phyloP scores from a whole-genome alignment of 2,329 filamentous ascomycete genomes.

The Colletotrichum simmondsii region DNA sequence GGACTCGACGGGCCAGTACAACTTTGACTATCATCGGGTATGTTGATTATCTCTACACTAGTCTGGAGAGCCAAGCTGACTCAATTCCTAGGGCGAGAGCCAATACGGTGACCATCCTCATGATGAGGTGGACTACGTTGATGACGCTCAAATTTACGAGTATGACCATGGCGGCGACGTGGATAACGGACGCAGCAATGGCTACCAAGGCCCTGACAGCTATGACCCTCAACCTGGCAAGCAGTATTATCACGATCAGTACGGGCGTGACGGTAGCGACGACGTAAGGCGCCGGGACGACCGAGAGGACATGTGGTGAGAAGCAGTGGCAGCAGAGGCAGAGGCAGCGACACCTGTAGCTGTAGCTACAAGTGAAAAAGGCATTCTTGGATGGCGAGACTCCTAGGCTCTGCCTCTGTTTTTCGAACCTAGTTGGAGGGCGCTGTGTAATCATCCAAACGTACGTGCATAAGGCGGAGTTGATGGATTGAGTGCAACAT shows the following conservation, averaged over 20 bases:
- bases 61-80: conserved; percentile 1
- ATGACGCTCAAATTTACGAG: conserved; percentile 64
- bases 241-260: conserved; percentile 53
- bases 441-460: conserved; percentile 28
- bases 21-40: conserved; percentile 65
- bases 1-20: conserved; percentile 59
- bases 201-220: conserved; percentile 50
- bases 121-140: conserved; percentile 60
- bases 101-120: conserved; percentile 59
- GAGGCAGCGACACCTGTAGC: background rate
- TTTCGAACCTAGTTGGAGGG: background rate
- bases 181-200: conserved; percentile 44
- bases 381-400: background rate
- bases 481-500: conserved; percentile 27
- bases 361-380: background rate
- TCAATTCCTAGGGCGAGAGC: conserved; percentile 50
- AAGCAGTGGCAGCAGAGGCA: background rate
- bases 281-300: conserved; percentile 46
- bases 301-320: conserved; percentile 55
- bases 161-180: conserved; percentile 59
- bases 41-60: conserved; percentile 39
- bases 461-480: conserved; percentile 33
- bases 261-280: conserved; percentile 43
- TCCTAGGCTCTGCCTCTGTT: background rate
- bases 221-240: conserved; percentile 50